Conservation (phyloP, 2,329 filamentous ascomycete species). For the Phaeosphaeriaceae sp. region DNA sequence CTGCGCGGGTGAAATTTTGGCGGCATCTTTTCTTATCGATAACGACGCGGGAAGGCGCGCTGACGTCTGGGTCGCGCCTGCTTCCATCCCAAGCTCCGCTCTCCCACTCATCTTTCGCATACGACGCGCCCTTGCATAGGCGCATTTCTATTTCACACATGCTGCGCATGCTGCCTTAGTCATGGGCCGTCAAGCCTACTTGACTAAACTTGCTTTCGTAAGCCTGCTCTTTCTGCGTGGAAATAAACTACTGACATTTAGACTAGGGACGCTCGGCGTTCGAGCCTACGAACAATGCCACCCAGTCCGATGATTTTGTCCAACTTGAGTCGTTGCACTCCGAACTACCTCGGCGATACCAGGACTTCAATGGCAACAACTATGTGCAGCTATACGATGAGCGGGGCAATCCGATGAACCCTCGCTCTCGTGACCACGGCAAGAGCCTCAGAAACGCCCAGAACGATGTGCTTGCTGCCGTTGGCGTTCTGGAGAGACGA, state of each 20-base stretch:
- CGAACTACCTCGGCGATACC: conserved; percentile 29
- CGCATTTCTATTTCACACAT: background rate
- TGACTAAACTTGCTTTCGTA: conserved; percentile 48
- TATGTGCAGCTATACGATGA: conserved; percentile 53
- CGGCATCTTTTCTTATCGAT: conserved; percentile 46
- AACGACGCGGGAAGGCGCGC: conserved; percentile 20
- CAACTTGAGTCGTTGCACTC: conserved; percentile 35
- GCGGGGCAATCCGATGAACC: conserved; percentile 54
- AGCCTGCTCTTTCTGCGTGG: conserved; percentile 6
- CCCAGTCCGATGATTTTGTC: conserved; percentile 34
- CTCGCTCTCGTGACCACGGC: conserved; percentile 48
- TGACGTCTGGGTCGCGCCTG: conserved; percentile 20
- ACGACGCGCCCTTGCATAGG: no score
- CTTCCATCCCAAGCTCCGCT: background rate
- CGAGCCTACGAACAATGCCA: conserved; percentile 38
- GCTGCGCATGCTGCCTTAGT: background rate
- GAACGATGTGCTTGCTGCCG: conserved; percentile 56
- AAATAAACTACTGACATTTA: conserved; percentile 21
- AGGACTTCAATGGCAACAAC: conserved; percentile 30
- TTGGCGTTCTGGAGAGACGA: conserved; percentile 55
- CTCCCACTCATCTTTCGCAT: background rate
- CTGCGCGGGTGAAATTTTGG: conserved; percentile 29
- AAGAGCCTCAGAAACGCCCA: conserved; percentile 53
- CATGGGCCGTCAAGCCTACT: conserved; percentile 48
- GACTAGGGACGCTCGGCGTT: conserved; percentile 51